Base-by-base conservation (phyloP, 768 basidiomycete species). In the Udeniomyces megalosporus region DNA sequence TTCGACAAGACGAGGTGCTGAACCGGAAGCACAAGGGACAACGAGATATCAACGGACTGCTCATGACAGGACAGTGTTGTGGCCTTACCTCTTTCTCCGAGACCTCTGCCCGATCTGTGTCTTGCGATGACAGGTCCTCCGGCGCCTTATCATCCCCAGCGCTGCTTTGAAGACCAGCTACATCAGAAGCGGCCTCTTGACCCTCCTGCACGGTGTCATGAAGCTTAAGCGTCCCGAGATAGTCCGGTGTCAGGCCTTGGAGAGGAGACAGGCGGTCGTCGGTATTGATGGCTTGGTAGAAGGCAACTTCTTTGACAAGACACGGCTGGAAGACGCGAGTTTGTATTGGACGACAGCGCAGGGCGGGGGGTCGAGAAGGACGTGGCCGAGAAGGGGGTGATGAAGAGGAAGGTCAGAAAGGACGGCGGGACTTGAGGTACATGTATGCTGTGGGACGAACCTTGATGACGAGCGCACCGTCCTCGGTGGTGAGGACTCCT, bases 1-100 rank as follows among this genome's bases (percentile, higher is more conserved):
- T 99, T 96, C 75, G 92, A 84, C 3, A 99, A 74, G 32, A 93
- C 88, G 58, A 93, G 75, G 62, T 81, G 83, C 77, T 29, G 44
- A 61, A 29, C 6, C 35, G 46, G 20, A 31, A 48, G 28, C 26
- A 42, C 62, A 42, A 22, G 0, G 17, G n/a, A 55, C 61, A n/a
- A n/a, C n/a, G n/a, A n/a, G n/a, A n/a, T n/a, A n/a, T n/a, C n/a
- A n/a, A n/a, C n/a, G n/a, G n/a, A n/a, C n/a, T n/a, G n/a, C n/a
- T n/a, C n/a, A 64, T 70, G 38, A 17, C 38, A 42, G 17, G 38
- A 68, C 42, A 67, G 70, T 3, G 38, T 42, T 8, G 38, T 8
- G 17, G 38, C 10, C 17, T 42, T 42, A 42, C 38, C 17, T 42
- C 38, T 42, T 42, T 67, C 61, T 14, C 64, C 67, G 3, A 45